A percentile compares a stretch with the other conserved stretches of the same genome.
Evolutionary conservation across 1,139 yeast genomes (phyloP).

Genomic region (Hansenula lynferdii): DNA sequence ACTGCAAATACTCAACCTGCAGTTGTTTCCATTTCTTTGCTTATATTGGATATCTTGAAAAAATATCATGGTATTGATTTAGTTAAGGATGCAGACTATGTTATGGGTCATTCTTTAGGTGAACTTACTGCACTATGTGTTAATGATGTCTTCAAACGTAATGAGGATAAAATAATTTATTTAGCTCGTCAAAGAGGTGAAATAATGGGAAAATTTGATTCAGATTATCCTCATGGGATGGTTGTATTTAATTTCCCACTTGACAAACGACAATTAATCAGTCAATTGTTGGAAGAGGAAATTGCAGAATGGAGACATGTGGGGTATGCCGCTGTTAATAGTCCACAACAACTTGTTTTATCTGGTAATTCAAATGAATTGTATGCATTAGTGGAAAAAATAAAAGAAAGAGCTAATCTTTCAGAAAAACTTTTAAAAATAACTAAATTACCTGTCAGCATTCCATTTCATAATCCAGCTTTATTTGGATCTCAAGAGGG

Average conservation of each 20-base stretch:
- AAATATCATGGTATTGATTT: constrained; percentile 24
- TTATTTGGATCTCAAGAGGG: constrained; percentile 31
- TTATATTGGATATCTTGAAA: constrained; percentile 27
- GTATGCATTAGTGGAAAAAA: constrained; percentile 11
- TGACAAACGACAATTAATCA: too few species aligned
- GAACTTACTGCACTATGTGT: constrained; percentile 45
- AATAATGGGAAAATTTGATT: constrained; percentile 33
- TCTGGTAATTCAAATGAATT: constrained; percentile 30
- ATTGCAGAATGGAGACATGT: constrained; percentile 11
- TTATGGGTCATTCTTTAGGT: constrained; percentile 58
- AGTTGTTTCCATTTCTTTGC: constrained; percentile 35
- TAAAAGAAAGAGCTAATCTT: constrained; percentile 16
- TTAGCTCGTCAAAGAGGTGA: constrained; percentile 38
- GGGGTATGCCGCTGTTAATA: constrained; percentile 37
- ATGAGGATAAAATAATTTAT: constrained; percentile 25
- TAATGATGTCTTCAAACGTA: constrained; percentile 32
- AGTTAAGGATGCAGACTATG: constrained; percentile 18
- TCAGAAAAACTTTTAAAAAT: constrained; percentile 25
- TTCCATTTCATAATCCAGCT: constrained; percentile 42
- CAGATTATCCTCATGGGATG: constrained; percentile 31
- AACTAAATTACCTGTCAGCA: constrained; percentile 33
- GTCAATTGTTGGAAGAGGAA: constrained; percentile 19
- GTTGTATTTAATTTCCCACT: constrained; percentile 31
- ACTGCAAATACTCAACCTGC: constrained; percentile 50
- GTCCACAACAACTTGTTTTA: constrained; percentile 33